A percentile compares a stretch with the other conserved stretches of the same genome.
Conservation (phyloP, 2,329 filamentous ascomycete species). For the Pezicula radicicola region DNA sequence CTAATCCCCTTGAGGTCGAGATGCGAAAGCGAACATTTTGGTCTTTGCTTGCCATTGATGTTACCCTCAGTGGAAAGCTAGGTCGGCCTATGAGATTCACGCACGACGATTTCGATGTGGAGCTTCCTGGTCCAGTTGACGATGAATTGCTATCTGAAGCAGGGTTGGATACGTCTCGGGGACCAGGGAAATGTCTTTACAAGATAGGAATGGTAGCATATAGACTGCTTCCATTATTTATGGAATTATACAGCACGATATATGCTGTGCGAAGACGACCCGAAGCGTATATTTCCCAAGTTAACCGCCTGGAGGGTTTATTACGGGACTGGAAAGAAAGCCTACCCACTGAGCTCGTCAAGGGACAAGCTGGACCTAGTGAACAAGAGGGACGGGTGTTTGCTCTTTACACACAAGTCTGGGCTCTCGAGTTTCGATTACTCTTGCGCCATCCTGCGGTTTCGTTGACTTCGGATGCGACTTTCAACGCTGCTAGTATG, state of each 20-base stretch:
- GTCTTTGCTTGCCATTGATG: constrained; percentile 62
- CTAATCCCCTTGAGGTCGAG: constrained; percentile 64
- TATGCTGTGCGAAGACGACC: constrained; percentile 66
- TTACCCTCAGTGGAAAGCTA: constrained; percentile 71
- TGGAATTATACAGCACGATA: constrained; percentile 75
- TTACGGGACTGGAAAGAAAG: constrained; percentile 60
- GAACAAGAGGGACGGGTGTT: constrained; percentile 44
- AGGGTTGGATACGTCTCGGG: constrained; percentile 51
- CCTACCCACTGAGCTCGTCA: constrained; percentile 57
- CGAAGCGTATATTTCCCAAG: constrained; percentile 58
- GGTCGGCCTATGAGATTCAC: constrained; percentile 75
- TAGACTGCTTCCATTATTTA: constrained; percentile 62
- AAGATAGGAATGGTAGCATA: constrained; percentile 63
- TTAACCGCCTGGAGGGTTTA: constrained; percentile 64
- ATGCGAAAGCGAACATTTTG: constrained; percentile 78
- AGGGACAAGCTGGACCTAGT: constrained; percentile 35
- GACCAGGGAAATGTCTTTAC: constrained; percentile 60
- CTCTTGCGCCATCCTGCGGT: constrained; percentile 61
- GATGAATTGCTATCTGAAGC: constrained; percentile 67
- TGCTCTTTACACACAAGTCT: constrained; percentile 51
- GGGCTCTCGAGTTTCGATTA: constrained; percentile 55
- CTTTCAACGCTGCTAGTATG: constrained; percentile 58
- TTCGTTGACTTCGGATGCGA: constrained; percentile 50
- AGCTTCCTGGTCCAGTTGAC: constrained; percentile 67
- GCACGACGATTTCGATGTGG: constrained; percentile 74